These are phyloP conservation scores for Mortierella claussenii DNA, from an alignment of 192 early-diverging fungal species.

Conservation along the genomic window DNA sequence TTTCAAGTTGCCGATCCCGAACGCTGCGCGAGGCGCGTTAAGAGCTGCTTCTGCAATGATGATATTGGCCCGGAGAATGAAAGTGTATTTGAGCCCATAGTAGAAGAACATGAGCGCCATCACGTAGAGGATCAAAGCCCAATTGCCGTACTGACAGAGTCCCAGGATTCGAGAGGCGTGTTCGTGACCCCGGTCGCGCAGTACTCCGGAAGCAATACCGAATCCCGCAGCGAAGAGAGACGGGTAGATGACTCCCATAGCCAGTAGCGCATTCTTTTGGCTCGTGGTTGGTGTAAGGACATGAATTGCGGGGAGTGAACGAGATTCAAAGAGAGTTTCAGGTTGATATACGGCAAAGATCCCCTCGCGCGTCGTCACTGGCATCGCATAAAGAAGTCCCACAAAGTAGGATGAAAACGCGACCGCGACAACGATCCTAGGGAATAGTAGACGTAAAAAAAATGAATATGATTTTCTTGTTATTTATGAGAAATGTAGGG, in stretches of 20 bases:
- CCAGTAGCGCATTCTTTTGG: slow-evolving; percentile 34
- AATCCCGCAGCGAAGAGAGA: not conserved
- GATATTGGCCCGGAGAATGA: slow-evolving; percentile 48
- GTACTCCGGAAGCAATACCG: slow-evolving; percentile 15
- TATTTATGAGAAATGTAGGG: no score
- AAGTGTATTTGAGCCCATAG: slow-evolving; percentile 50
- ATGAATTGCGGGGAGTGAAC: slow-evolving; percentile 19
- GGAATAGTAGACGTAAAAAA: not conserved
- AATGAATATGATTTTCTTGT: not conserved
- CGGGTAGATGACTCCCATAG: slow-evolving; percentile 17
- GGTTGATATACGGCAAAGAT: slow-evolving; percentile 44
- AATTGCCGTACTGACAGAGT: slow-evolving; percentile 23
- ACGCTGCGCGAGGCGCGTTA: slow-evolving; percentile 31
- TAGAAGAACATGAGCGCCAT: slow-evolving; percentile 37
- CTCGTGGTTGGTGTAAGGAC: slow-evolving; percentile 30
- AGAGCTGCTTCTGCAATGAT: slow-evolving; percentile 44
- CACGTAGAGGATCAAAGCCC: slow-evolving; percentile 13
- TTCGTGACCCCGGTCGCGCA: slow-evolving; percentile 11
- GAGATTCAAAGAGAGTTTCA: slow-evolving; percentile 12
- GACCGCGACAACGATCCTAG: slow-evolving; percentile 23
- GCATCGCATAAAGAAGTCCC: slow-evolving; percentile 48
- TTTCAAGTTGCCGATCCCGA: slow-evolving; percentile 34
- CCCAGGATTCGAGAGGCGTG: not conserved
- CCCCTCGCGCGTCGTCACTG: slow-evolving; percentile 32
- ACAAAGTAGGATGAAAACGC: slow-evolving; percentile 32